Evolutionary conservation across 768 basidiomycete genomes (phyloP), one percentile per base, ranked within the genome.

Genomic region (Mycena vitilis): DNA sequence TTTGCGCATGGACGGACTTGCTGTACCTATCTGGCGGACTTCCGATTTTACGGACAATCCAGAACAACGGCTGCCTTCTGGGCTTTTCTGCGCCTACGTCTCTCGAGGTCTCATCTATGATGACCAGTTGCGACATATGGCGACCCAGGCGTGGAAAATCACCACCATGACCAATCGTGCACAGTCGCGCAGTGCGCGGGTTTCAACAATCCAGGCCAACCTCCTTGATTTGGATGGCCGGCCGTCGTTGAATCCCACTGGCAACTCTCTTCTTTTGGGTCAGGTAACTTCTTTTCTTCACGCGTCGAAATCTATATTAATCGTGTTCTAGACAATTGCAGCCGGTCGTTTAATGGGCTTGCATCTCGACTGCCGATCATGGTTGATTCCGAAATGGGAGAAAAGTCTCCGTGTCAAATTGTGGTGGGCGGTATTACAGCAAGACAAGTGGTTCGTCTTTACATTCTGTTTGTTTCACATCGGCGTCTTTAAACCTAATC

Each of bases 181-280:
- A 15, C 66, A 71, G 48, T 68, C 71, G 20, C 66, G 71, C 10
- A 68, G 71, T 59, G 71, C 71, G 1, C 71, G 71, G 7, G 66
- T 71, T 2, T 71, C 71, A 11, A 71, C 71, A 15, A 71, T 71
- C 52, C 71, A 71, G 45, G 71, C 71, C 13, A 71, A 71, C 37
- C 71, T 71, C 38, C 67, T 71, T 23, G 71, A 71, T 59, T 40
- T 71, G 60, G 71, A 71, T 38, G 71, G 71, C 15, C 71, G 71
- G 25, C 71, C 71, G 16, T 71, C 71, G n/a, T 37, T 71, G 62
- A 71, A 71, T 42, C 71, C 71, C 37, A 71, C 71, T 25, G 71
- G 71, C 20, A 71, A 71, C 53, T 71, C 71, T 23, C 65, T 71
- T 60, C 66, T 71, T 59, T 60, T 71, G 4, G 71, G 71, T 59